Evolutionary conservation across 805 yeast species (phyloP), one percentile per base, ranked within the genome.

Genomic region (Candida coquimbonensis): DNA sequence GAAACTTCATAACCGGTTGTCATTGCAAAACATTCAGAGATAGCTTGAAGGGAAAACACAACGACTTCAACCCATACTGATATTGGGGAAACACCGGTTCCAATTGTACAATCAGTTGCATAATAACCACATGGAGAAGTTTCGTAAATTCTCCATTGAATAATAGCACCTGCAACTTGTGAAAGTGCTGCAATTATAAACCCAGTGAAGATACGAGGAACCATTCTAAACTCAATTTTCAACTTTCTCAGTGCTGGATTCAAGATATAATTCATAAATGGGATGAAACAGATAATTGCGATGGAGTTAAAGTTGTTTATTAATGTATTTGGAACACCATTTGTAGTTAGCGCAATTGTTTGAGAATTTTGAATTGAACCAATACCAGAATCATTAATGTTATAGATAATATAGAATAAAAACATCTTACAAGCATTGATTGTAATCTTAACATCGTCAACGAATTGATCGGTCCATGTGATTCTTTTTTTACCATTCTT

Each of bases 1-100:
- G 95, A 91, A 57, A 82, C 83, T 66, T 85, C 91, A 54, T 82
- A 74, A 54, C 90, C 91, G 12, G 91, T 82, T 54, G 83, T 77
- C 39, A 85, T 81, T 21, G 89, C 87, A 55, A 85, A 74, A 52
- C 84, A 83, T 65, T 85, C 95, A 9, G 88, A 77, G 40, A 82
- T 59, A 9, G 85, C 89, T 62, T 82, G 78, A 50, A 85, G 67
- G 39, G 82, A 72, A 64, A 84, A 84, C 3, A 88, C 83, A 17
- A 68, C 62, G 39, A 73, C 69, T 66, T 83, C 89, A 51, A 78
- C 68, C 50, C 85, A 87, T 53, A 84, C 78, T 62, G 81, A 84
- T 37, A 82, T 69, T 45, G 72, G 55, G 9, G 52, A 45, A 24
- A 49, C 53, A 39, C 55, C 57, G 32, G 48, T 51, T 5, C 51